phyloP scores from a whole-genome alignment of 2,329 filamentous ascomycete species.

The Coniella vitis region DNA sequence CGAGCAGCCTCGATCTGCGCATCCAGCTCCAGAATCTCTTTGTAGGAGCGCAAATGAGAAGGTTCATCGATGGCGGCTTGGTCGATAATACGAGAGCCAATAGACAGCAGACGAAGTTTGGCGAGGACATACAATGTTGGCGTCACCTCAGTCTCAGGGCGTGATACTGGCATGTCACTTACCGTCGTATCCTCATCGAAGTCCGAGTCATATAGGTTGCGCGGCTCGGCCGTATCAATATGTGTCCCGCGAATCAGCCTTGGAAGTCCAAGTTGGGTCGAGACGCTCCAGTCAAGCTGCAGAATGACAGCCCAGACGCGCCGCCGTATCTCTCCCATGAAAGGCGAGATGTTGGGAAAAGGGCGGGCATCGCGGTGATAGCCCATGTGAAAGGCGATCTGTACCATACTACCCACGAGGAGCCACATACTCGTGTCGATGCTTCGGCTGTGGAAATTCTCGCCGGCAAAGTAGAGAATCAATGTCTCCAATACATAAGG shows the following conservation, averaged over 20 bases:
- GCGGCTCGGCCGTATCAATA: slow-evolving; percentile 34
- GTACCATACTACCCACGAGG: slow-evolving; percentile 27
- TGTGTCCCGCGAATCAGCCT: slow-evolving; percentile 31
- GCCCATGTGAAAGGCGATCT: slow-evolving; percentile 32
- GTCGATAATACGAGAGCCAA: slow-evolving; percentile 16
- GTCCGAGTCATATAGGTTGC: slow-evolving; percentile 37
- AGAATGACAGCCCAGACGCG: slow-evolving; percentile 34
- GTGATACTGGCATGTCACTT: slow-evolving; percentile 29
- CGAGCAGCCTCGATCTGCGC: slow-evolving; percentile 14
- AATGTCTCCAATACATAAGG: slow-evolving; percentile 34
- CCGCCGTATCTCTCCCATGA: slow-evolving; percentile 39
- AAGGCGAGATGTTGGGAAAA: slow-evolving; percentile 33
- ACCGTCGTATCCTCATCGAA: slow-evolving; percentile 30
- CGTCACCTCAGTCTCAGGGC: slow-evolving; percentile 26
- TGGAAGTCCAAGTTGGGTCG: slow-evolving; percentile 37
- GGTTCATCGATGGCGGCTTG: slow-evolving; percentile 19
- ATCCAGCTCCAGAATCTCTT: slow-evolving; percentile 21
- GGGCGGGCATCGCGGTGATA: slow-evolving; percentile 37
- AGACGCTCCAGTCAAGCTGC: slow-evolving; percentile 34
- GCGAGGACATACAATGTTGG: slow-evolving; percentile 20
- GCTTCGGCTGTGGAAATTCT: slow-evolving; percentile 25
- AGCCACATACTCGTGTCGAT: slow-evolving; percentile 29
- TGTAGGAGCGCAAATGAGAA: slow-evolving; percentile 17
- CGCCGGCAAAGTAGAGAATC: slow-evolving; percentile 27
- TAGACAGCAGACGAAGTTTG: slow-evolving; percentile 17